Base-by-base conservation (phyloP, 331 rosid species). In the Erythrophleum ivorense region DNA sequence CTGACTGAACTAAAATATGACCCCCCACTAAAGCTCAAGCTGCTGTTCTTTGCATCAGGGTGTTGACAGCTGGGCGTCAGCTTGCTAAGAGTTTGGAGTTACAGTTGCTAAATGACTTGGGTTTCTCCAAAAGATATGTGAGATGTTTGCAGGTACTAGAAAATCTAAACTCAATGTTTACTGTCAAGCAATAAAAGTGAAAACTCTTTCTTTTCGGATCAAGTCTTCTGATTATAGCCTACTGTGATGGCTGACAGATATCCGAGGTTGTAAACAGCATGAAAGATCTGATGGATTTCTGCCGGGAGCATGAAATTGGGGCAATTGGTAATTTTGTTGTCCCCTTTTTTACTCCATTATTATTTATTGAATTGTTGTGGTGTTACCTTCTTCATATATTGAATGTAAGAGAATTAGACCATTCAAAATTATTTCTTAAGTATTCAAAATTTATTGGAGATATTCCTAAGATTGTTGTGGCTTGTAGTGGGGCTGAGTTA, bases 41-140 rank as follows among this genome's bases (percentile, higher is more conserved):
- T 53, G 46, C 41, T 66, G 29, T 59, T 75, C 52, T 69, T 82
- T 70, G 50, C 67, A 58, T 78, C 79, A 95, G 99, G 99, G 97
- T 95, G 34, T 85, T 95, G 76, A 81, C 93, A 18, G 97, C 97
- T 16, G 91, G 98, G 50, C 93, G 94, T 57, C 98, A 95, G 88
- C 98, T 95, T 19, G 96, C 97, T 0, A 95, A 95, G 91, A 87
- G 89, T 84, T 88, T 93, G 91, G 98, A 95, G 87, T 83, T 93
- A 73, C 99, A 90, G 82, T 90, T 98, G 0, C 78, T 95, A 70
- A 95, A 95, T 81, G 99, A 95, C 64, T 78, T 93, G 55, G 99
- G 99, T 41, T 93, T 95, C 87, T 91, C 99, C n/a, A 95, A 95
- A 88, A 88, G 99, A 95, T 93, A 90, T 72, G 99, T 93, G 83